Evolutionary conservation across 306 rosid genomes (phyloP), one percentile per base, ranked within the genome.

Genomic region (Carpinus fangiana): DNA sequence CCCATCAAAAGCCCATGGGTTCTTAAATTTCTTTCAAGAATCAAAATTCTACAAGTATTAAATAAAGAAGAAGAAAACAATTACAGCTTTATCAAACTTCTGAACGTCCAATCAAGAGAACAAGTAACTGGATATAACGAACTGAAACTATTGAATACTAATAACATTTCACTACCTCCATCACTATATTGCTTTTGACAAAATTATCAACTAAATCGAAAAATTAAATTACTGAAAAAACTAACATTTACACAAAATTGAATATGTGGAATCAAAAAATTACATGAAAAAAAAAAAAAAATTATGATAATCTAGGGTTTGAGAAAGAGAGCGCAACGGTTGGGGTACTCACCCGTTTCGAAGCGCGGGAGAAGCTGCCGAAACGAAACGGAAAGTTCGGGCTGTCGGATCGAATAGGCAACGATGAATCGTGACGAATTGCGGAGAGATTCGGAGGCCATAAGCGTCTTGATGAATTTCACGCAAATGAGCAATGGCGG

Each of bases 401-500:
- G 78, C n/a, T 52, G 4, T 64, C 57, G 80, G 83, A 75, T 71
- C n/a, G 80, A 74, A 12, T 56, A 14, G 34, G 77, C 14, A 46
- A 70, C 16, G 73, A 20, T 36, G 54, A 36, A 73, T 47, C 72
- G 80, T 0, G 74, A 68, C 72, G 76, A 79, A 65, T 83, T 38
- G 60, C 38, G 69, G 77, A 28, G 77, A 77, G 60, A 79, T 76
- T 50, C 76, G 86, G 83, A 73, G 84, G 91, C 91, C 91, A 88
- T 88, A 79, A 48, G 86, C 81, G 74, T 81, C 66, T 74, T 7
- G 76, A 45, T 10, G 46, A 59, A 71, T 69, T 5, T 69, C 72
- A 20, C 54, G 28, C n/a, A 69, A 7, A 10, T 11, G 12, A 18
- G 68, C 59, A 21, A 41, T 17, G 8, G 5, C 3, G 11, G 23